phyloP scores from a whole-genome alignment of 2,329 filamentous ascomycete genomes.

The Ophiocordyceps camponoti-rufipedis region DNA sequence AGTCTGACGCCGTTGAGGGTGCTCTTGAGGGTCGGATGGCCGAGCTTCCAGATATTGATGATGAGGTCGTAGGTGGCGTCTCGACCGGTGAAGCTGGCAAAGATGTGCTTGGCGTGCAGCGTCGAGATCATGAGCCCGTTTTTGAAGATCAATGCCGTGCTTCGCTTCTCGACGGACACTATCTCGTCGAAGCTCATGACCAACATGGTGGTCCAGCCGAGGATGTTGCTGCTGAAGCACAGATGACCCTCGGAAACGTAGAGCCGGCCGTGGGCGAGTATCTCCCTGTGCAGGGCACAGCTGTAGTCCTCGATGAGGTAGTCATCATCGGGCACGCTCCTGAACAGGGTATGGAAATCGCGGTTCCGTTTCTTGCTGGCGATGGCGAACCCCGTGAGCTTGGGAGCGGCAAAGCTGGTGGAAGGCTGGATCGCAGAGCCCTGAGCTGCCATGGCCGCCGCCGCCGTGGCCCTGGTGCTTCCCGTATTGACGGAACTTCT shows the following conservation, averaged over 20 bases:
- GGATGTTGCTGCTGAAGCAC: constrained; percentile 97
- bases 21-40: constrained; percentile 79
- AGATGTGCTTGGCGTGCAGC: constrained; percentile 84
- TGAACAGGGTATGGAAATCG: constrained; percentile 85
- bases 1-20: constrained; percentile 77
- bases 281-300: constrained; percentile 87
- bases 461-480: constrained; percentile 24
- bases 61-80: constrained; percentile 95
- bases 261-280: constrained; percentile 78
- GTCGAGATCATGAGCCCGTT: constrained; percentile 97
- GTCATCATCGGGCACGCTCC: constrained; percentile 93
- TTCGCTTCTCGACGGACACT: constrained; percentile 91
- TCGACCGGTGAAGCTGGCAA: constrained; percentile 84
- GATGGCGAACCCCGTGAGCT: constrained; percentile 86
- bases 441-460: constrained; percentile 31
- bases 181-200: constrained; percentile 98
- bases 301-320: constrained; percentile 98
- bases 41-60: constrained; percentile 96
- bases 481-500: constrained; percentile 61
- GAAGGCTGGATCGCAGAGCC: constrained; percentile 48
- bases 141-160: constrained; percentile 85
- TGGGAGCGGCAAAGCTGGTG: constrained; percentile 41
- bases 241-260: constrained; percentile 96
- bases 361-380: constrained; percentile 91
- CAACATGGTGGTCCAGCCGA: constrained; percentile 93